phyloP scores from a whole-genome alignment of 2,329 filamentous ascomycete species.

The Biscogniauxia sp. region DNA sequence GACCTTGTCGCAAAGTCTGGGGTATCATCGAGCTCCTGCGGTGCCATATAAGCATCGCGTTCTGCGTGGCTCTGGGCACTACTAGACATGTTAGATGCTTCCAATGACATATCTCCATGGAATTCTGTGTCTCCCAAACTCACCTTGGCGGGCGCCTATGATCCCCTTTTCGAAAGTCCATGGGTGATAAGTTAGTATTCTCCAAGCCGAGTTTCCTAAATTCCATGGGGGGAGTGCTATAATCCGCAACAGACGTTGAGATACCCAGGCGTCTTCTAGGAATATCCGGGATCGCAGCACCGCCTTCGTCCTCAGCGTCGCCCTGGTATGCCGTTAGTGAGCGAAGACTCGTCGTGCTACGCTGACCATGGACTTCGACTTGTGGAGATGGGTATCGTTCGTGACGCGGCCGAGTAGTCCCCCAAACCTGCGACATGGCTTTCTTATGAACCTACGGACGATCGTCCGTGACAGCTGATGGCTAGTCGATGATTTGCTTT shows the following conservation, averaged over 20 bases:
- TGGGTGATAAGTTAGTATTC: slow-evolving; percentile 4
- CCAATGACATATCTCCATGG: not conserved
- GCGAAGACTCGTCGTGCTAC: slow-evolving; percentile 10
- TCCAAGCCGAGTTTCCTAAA: slow-evolving; percentile 13
- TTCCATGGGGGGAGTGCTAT: slow-evolving; percentile 12
- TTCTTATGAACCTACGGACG: not conserved
- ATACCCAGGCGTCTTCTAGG: slow-evolving; percentile 17
- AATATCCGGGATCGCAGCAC: slow-evolving; percentile 23
- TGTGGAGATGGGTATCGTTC: slow-evolving; percentile 1
- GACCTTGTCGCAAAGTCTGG: slow-evolving; percentile 21
- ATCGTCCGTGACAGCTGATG: not conserved
- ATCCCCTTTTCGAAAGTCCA: not conserved
- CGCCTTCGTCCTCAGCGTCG: slow-evolving; percentile 11
- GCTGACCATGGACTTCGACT: not conserved
- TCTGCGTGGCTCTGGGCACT: slow-evolving; percentile 6
- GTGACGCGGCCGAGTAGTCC: not conserved
- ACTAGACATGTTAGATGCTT: slow-evolving; percentile 5
- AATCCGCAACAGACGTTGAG: slow-evolving; percentile 8
- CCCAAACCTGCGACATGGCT: slow-evolving; percentile 4
- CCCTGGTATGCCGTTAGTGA: slow-evolving; percentile 14
- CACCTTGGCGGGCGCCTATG: slow-evolving; percentile 8
- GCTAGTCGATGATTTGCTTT: not conserved
- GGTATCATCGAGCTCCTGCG: slow-evolving; percentile 14
- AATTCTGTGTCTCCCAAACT: not conserved
- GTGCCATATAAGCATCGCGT: not conserved